Evolutionary conservation across 306 rosid genomes (phyloP).

Genomic region (Glycine soja): DNA sequence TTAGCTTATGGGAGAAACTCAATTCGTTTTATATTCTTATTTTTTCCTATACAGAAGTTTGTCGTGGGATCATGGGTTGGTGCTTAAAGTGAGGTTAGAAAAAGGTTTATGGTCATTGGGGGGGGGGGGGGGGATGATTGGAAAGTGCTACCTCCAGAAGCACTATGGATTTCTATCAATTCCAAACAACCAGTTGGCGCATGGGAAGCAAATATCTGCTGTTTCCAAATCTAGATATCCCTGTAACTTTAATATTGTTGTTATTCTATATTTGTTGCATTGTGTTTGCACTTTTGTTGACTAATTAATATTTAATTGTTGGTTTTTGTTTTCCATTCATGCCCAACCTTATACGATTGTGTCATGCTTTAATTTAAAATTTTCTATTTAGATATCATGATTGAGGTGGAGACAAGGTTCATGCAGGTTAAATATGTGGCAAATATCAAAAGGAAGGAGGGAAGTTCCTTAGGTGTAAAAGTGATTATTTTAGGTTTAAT

Average conservation of each 20-base stretch:
- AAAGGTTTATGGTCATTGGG: not conserved
- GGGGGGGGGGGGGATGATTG: constrained; percentile 11
- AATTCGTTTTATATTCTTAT: too few relatives aligned
- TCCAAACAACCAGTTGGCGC: not conserved
- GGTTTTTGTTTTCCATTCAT: constrained; percentile 4
- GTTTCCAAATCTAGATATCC: constrained; percentile 18
- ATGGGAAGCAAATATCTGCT: constrained; percentile 3
- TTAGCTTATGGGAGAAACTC: too few relatives aligned
- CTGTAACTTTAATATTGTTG: not conserved
- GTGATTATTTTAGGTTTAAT: constrained; percentile 16
- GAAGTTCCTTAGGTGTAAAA: constrained; percentile 8
- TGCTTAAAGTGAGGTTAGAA: constrained; percentile 1
- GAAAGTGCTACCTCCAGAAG: constrained; percentile 2
- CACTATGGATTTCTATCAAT: not conserved
- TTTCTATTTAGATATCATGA: constrained; percentile 25
- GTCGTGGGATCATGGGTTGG: constrained; percentile 20
- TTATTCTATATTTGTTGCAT: constrained; percentile 24
- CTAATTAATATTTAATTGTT: not conserved
- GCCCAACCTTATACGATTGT: not conserved
- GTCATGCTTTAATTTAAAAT: not conserved
- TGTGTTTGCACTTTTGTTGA: too few relatives aligned
- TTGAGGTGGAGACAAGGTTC: constrained; percentile 35
- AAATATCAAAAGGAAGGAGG: not conserved
- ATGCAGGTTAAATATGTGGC: not conserved
- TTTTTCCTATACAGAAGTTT: too few relatives aligned